A percentile compares a stretch with the other conserved stretches of the same genome.
These are phyloP conservation scores for Scenedesmus sp. DNA, from an alignment of 163 green algal species.

Conservation along the genomic window DNA sequence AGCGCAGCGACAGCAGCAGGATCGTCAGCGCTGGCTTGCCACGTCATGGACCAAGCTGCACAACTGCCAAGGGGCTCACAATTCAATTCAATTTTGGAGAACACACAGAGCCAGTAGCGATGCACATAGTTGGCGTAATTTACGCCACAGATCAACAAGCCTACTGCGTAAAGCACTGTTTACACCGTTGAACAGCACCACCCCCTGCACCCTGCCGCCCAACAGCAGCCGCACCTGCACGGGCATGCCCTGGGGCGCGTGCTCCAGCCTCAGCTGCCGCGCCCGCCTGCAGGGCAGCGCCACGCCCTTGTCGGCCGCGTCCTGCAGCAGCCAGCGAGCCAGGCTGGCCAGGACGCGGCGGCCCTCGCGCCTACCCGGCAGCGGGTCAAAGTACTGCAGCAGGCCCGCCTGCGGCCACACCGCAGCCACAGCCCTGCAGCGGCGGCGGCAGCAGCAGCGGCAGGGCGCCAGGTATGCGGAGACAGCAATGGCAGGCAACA, in stretches of 20 bases:
- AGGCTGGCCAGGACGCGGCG: constrained; percentile 31
- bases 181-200: background rate
- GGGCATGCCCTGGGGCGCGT: background rate
- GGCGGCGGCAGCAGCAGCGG: constrained; percentile 11
- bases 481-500: background rate
- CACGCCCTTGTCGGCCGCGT: constrained; percentile 55
- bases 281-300: background rate
- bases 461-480: no score
- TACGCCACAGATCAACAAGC: background rate
- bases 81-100: no score
- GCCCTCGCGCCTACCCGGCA: constrained; percentile 29
- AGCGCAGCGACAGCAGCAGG: background rate
- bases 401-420: constrained; percentile 37
- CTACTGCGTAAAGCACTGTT: no score
- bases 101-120: no score
- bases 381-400: constrained; percentile 65
- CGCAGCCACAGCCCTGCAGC: constrained; percentile 36
- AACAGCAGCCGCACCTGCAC: background rate
- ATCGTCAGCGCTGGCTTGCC: background rate
- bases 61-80: no score
- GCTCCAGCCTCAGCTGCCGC: background rate
- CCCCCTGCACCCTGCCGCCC: background rate
- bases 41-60: no score
- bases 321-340: constrained; percentile 52
- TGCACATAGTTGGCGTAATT: background rate